Conservation (phyloP, 805 yeast species). For the Starmerella geochares region DNA sequence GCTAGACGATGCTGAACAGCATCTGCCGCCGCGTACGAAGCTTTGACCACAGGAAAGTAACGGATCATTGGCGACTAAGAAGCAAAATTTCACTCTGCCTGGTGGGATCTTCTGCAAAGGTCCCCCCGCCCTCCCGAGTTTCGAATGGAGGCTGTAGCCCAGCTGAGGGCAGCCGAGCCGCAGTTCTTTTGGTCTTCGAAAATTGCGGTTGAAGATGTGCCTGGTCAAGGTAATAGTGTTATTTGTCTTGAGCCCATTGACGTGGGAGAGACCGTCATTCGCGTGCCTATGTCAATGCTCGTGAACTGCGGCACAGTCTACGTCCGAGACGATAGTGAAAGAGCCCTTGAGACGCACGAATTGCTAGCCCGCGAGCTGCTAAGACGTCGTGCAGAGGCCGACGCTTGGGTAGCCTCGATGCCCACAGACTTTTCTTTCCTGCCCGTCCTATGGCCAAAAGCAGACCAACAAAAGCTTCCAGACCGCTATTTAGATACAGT, state of each 20-base stretch:
- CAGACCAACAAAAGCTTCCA: slow-evolving; percentile 22
- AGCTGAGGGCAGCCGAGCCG: slow-evolving; percentile 1
- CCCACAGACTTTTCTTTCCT: slow-evolving; percentile 52
- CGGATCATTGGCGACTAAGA: slow-evolving; percentile 13
- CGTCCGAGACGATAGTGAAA: background rate
- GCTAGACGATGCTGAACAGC: slow-evolving; percentile 19
- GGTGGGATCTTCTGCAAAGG: background rate
- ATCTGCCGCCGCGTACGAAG: slow-evolving; percentile 23
- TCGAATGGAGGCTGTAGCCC: slow-evolving; percentile 17
- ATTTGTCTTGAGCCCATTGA: slow-evolving; percentile 36
- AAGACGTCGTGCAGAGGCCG: background rate
- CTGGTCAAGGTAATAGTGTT: slow-evolving; percentile 55
- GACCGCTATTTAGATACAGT: slow-evolving; percentile 18
- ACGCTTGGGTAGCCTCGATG: slow-evolving; percentile 45
- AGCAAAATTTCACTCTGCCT: slow-evolving; percentile 1
- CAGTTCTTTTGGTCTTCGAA: slow-evolving; percentile 23
- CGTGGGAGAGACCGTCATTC: slow-evolving; percentile 15
- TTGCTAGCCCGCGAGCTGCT: slow-evolving; percentile 18
- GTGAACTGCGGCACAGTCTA: slow-evolving; percentile 17
- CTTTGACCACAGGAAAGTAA: slow-evolving; percentile 20
- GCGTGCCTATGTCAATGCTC: slow-evolving; percentile 20
- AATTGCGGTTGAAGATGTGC: slow-evolving; percentile 35
- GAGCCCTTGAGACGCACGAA: slow-evolving; percentile 16
- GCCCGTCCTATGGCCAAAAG: slow-evolving; percentile 54
- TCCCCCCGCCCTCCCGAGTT: too few relatives aligned